phyloP scores from a whole-genome alignment of 768 basidiomycete genomes.

The Roridomyces roridus region DNA sequence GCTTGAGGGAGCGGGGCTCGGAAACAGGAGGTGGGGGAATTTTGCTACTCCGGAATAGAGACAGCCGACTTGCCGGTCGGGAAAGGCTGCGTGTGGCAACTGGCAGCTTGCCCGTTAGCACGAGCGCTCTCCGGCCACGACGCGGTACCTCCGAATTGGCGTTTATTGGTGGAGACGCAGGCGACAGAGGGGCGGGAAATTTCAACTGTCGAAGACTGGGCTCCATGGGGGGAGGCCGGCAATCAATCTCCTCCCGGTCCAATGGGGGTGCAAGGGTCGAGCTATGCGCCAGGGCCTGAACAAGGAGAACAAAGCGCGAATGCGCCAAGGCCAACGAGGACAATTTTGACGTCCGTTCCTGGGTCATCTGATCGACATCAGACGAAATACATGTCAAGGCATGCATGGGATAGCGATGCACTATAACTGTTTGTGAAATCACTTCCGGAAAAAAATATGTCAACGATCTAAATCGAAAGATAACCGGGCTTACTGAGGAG shows the following conservation, averaged over 20 bases:
- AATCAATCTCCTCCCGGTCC: slow-evolving; percentile 49
- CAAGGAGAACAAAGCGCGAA: slow-evolving; percentile 74
- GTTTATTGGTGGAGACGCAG: slow-evolving; percentile 29
- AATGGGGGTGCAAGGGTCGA: slow-evolving; percentile 52
- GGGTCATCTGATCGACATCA: slow-evolving; percentile 34
- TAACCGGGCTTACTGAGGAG: slow-evolving; percentile 61
- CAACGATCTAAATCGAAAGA: slow-evolving; percentile 13
- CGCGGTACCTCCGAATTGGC: slow-evolving; percentile 11
- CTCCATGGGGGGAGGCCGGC: slow-evolving; percentile 34
- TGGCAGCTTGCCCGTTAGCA: slow-evolving; percentile 21
- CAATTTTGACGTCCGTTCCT: slow-evolving; percentile 43
- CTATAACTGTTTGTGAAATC: slow-evolving; percentile 64
- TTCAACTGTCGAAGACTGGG: slow-evolving; percentile 60
- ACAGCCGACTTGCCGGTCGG: slow-evolving; percentile 33
- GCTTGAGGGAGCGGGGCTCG: slow-evolving; percentile 51
- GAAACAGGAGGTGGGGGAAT: slow-evolving; percentile 51
- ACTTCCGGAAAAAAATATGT: slow-evolving; percentile 44
- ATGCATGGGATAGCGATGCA: slow-evolving; percentile 76
- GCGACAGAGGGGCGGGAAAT: slow-evolving; percentile 79
- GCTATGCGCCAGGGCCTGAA: slow-evolving; percentile 77
- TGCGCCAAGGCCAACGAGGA: slow-evolving; percentile 63
- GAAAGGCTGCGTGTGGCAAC: slow-evolving; percentile 25
- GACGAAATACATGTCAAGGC: slow-evolving; percentile 60
- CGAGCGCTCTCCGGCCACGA: slow-evolving; percentile 21
- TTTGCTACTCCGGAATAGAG: slow-evolving; percentile 43